Conservation (phyloP, 106 monocot species). For the Dendrobium chrysotoxum region DNA sequence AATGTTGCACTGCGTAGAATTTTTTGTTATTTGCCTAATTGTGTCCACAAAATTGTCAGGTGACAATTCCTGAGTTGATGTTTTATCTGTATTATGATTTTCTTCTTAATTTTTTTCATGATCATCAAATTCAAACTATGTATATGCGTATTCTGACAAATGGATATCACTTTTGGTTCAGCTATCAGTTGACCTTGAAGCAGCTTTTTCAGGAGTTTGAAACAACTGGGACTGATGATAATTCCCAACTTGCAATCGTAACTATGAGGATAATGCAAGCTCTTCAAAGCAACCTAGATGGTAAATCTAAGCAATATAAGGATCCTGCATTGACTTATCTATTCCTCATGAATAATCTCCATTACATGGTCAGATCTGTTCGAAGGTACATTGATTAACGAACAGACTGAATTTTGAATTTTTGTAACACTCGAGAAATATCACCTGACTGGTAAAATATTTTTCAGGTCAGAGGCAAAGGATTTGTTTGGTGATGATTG, state of each 20-base stretch:
- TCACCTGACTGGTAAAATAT: background rate
- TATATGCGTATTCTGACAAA: constrained; percentile 9
- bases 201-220: constrained; percentile 86
- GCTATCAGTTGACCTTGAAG: constrained; percentile 83
- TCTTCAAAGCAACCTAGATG: constrained; percentile 64
- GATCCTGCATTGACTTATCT: constrained; percentile 59
- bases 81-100: background rate
- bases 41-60: constrained; percentile 1
- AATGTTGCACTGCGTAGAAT: background rate
- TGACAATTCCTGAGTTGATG: background rate
- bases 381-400: constrained; percentile 35
- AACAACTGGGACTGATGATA: constrained; percentile 34
- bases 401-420: background rate
- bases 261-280: constrained; percentile 87
- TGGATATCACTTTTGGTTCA: constrained; percentile 17
- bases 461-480: constrained; percentile 43
- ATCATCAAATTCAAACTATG: background rate
- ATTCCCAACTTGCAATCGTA: constrained; percentile 59
- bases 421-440: background rate
- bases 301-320: constrained; percentile 76
- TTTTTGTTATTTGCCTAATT: background rate
- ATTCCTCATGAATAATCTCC: constrained; percentile 76
- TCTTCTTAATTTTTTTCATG: background rate
- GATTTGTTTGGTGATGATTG: constrained; percentile 54
- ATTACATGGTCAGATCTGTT: constrained; percentile 73